These are phyloP conservation scores for Ochromonadaceae sp. DNA, from an alignment of 352 stramenopile species.

Conservation along the genomic window DNA sequence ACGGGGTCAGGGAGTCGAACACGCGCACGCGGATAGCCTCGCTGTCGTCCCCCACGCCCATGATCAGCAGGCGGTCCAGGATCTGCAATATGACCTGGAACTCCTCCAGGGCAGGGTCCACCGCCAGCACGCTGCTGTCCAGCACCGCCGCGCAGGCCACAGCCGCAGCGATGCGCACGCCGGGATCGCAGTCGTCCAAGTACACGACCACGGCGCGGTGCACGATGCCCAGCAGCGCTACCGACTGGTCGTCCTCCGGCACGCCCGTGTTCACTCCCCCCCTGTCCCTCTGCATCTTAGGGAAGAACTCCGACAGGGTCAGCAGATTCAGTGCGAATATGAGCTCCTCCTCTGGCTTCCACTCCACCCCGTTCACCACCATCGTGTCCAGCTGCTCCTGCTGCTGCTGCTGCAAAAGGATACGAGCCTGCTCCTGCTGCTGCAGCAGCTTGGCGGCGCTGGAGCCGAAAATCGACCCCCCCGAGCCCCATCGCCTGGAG, in stretches of 20 bases:
- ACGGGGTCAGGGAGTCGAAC: background rate
- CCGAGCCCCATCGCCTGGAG: too few relatives aligned
- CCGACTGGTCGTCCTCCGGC: background rate
- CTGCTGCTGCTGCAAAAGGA: too few relatives aligned
- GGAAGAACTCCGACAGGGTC: background rate
- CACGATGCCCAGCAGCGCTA: background rate
- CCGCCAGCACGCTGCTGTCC: background rate
- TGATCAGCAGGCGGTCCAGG: constrained; percentile 1
- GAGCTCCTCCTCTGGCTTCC: too few relatives aligned
- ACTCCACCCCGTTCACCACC: too few relatives aligned
- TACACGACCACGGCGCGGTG: background rate
- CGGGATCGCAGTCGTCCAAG: background rate
- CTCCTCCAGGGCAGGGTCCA: background rate
- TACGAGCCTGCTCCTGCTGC: too few relatives aligned
- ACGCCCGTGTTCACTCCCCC: background rate
- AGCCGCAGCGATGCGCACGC: background rate
- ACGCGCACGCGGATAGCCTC: background rate
- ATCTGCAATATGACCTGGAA: background rate
- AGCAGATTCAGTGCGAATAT: too few relatives aligned
- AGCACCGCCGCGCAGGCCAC: background rate
- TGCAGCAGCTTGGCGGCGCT: too few relatives aligned
- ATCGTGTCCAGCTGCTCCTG: too few relatives aligned
- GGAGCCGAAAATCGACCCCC: too few relatives aligned
- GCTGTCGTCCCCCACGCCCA: constrained; percentile 11
- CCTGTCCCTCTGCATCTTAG: background rate